Base-by-base conservation (phyloP, 1,284 basidiomycete genomes). In the Ustilago sp. region DNA sequence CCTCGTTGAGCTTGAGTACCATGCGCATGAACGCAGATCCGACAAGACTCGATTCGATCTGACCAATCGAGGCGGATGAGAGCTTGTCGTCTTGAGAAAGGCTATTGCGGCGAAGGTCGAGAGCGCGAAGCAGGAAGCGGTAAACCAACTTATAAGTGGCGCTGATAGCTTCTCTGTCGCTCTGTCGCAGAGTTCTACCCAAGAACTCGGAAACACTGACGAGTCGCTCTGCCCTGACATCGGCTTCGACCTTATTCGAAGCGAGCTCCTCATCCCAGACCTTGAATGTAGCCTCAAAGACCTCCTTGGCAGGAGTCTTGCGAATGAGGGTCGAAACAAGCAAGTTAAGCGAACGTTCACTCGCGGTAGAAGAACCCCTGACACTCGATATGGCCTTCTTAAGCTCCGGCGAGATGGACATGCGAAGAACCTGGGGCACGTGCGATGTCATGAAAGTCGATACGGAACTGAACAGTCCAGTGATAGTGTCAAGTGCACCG, bases 1-100 rank as follows among this genome's bases (percentile, higher is more conserved):
- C 90, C 83, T 99, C 97, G 82, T 96, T 98, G 59, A 99, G 89
- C 87, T 98, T 98, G 73, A 94, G 90, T 11, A 95, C 93, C 17
- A 98, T 88, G 84, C 95, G 92, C 28, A 93, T 89, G 89, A 97
- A 98, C 3, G 94, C 91, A 2, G 89, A 87, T 70, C 59, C 54
- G 13, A 94, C 86, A 2, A 88, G 86, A 41, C 86, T 86, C 51
- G 85, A 85, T 81, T 89, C 89, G 67, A 89, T 83, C 34, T 64
- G 61, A 58, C 83, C 79, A 72, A 90, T 88, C 50, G 82, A 74
- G 76, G 84, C 80, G 75, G 53, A 83, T 84, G 50, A 78, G 74
- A 76, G 59, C 34, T 23, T 32, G 34, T 19, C 43, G 11, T 31
- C 23, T 1, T 31, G 12, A 15, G 28, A 35, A 13, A 57, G 68